Base-by-base conservation (phyloP, 2,329 filamentous ascomycete genomes). In the Daldinia sp. region DNA sequence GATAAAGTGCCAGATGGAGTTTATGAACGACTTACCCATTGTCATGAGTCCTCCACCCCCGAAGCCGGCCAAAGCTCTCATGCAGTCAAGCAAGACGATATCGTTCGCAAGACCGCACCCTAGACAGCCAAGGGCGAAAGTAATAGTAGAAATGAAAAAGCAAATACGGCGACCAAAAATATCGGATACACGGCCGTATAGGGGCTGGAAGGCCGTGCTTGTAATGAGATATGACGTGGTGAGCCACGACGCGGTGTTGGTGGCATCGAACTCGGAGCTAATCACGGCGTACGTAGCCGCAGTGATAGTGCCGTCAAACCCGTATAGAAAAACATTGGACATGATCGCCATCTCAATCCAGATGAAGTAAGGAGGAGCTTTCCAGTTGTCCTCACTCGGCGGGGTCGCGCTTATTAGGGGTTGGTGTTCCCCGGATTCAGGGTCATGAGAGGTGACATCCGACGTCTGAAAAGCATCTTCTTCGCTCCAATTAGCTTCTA, bases 231-330 rank as follows among this genome's bases (percentile, higher is more conserved):
- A 92, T 0, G 88, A 86, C 0, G 90, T 93, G 1, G 89, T 90
- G 19, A 92, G 78, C 90, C 90, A 93, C 0, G 89, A 91, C 1
- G 90, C 89, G 9, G 87, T 86, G 71, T 92, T 91, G 9, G 89
- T 88, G 2, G 89, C 85, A 65, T 86, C 81, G 71, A 92, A 92
- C 68, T 91, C 85, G n/a, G 89, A 91, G 45, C 88, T 90, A 67
- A 92, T 91, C 54, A 90, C 86, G 2, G 88, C 88, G 72, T 93
- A 90, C 1, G 87, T 90, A 1, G 90, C 87, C 0, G 89, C 90
- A 73, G 90, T 93, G 58, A 93, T 82, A 0, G 90, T 93, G 2
- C 87, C 85, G 73, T 93, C 90, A 68, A 92, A 92, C 2, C 85
- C 86, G 23, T 84, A 84, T 7, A 90, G 80, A 61, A 90, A 89